Evolutionary conservation across 192 early-diverging fungal species (phyloP).

Genomic region (Coemansia sp.): DNA sequence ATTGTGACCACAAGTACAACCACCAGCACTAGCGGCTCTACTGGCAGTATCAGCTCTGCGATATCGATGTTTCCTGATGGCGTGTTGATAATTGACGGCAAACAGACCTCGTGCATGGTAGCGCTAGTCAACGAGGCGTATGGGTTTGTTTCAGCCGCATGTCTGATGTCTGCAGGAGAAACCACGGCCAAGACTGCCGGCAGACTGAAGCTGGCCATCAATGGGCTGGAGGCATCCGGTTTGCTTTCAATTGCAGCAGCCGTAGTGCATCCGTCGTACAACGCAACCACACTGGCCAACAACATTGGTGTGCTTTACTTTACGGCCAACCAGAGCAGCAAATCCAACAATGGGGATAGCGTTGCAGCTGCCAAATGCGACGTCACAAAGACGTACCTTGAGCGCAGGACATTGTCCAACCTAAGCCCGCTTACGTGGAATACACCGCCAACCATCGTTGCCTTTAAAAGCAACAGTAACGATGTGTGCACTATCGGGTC

Average conservation of each 20-base stretch:
- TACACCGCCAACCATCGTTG: conserved; percentile 1
- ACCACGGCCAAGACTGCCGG: background rate
- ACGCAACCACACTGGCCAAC: conserved; percentile 29
- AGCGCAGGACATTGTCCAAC: conserved; percentile 21
- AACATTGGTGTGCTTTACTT: conserved; percentile 37
- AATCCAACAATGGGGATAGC: background rate
- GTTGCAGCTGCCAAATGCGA: conserved; percentile 15
- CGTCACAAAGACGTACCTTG: conserved; percentile 3
- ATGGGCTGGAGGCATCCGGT: conserved; percentile 10
- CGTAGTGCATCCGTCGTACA: conserved; percentile 24
- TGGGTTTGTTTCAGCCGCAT: conserved; percentile 35
- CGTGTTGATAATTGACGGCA: conserved; percentile 20
- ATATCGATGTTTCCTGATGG: conserved; percentile 14
- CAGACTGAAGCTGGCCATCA: conserved; percentile 20
- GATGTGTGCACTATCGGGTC: conserved; percentile 21
- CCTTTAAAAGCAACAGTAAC: conserved; percentile 5
- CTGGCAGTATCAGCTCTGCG: background rate
- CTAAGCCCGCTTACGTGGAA: conserved; percentile 17
- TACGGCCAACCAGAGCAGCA: background rate
- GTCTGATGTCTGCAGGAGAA: conserved; percentile 10
- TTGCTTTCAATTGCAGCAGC: conserved; percentile 8
- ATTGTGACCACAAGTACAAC: background rate
- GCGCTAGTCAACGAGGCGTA: conserved; percentile 14
- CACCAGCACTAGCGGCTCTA: background rate
- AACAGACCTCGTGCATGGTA: conserved; percentile 33